phyloP scores from a whole-genome alignment of 169 alveolate species.

The Plasmodium chabaudi region DNA sequence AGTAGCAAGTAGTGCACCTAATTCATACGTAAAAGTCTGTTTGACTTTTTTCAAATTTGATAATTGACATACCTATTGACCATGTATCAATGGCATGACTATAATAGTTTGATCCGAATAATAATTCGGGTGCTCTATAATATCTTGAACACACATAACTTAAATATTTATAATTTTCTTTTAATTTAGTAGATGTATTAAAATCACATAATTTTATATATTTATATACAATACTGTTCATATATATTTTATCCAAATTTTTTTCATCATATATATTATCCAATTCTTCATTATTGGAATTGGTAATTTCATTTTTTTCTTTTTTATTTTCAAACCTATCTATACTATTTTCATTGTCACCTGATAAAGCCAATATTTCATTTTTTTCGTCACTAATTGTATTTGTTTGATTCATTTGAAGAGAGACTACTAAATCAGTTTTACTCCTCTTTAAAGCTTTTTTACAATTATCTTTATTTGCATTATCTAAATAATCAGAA shows the following conservation, averaged over 20 bases:
- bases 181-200: conserved; percentile 43
- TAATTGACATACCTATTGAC: conserved; percentile 93
- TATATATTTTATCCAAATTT: conserved; percentile 5
- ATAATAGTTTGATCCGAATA: conserved; percentile 98
- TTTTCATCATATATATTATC: conserved; percentile 5
- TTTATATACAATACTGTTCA: conserved; percentile 43
- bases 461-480: background rate
- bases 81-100: conserved; percentile 97
- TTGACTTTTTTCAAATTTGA: background rate
- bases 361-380: background rate
- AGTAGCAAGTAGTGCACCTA: too few relatives aligned
- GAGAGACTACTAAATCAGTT: background rate
- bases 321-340: background rate
- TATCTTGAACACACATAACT: conserved; percentile 97
- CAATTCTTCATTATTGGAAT: background rate
- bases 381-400: background rate
- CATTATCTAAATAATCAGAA: background rate
- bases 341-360: background rate
- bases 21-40: background rate
- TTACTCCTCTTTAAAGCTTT: background rate
- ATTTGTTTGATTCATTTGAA: background rate
- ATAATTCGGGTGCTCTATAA: conserved; percentile 99
- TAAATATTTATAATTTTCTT: conserved; percentile 59
- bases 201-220: conserved; percentile 61
- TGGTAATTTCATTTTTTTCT: background rate